Base-by-base conservation (phyloP, 1,284 basidiomycete species). In the Leccinum pallidistipes region DNA sequence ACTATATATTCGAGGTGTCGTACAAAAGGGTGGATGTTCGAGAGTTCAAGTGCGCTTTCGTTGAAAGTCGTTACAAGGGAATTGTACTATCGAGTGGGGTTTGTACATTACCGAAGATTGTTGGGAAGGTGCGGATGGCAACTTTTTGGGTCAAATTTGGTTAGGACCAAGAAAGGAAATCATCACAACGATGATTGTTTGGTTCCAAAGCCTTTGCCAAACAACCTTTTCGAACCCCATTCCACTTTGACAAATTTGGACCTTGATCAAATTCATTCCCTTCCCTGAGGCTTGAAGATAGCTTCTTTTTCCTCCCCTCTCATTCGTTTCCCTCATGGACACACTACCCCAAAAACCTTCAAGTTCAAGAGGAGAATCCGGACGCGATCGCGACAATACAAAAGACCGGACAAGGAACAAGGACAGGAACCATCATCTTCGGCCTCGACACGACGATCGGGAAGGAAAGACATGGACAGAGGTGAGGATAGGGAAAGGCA, bases 171-270 rank as follows among this genome's bases (percentile, higher is more conserved):
- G 32, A 32, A 32, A 32, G 32, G 32, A 32, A 32, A 32, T 32
- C 32, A 11, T 32, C 32, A 32, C 32, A 32, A 32, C 10, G 32
- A 60, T 63, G 2, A 52, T 69, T 71, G 70, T 72, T 71, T 72
- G 63, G 57, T 66, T 66, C 61, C 47, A 63, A 73, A 60, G 69
- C 57, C 27, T 56, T 69, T 71, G 66, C 70, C 70, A 70, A 70
- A 72, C 65, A 72, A 57, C 24, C 24, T 27, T 27, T 27, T 27
- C 24, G 24, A 27, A 27, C 12, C 24, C 24, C 24, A 27, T 27
- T 40, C 34, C 43, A 31, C 31, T 27, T 24, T 24, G 24, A 24
- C 24, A 27, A 53, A 16, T 18, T 43, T 18, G 40, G 10, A 34
- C 27, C 24, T 18, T 27, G 24, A 27, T 27, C 24, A 27, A 27